Evolutionary conservation across 1,139 yeast species (phyloP).

Genomic region (Blastobotrys aristatus): DNA sequence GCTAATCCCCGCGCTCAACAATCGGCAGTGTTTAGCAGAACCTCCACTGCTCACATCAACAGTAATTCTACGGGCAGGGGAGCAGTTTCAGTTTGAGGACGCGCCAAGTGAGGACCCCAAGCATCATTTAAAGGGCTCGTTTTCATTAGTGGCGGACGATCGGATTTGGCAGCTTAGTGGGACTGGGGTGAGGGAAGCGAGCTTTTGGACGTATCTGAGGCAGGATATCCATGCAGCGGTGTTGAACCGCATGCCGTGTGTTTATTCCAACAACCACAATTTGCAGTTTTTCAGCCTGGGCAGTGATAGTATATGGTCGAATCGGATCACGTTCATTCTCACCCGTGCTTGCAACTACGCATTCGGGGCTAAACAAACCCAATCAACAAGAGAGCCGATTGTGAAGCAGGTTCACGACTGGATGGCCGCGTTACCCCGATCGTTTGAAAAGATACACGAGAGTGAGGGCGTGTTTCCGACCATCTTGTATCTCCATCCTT

Average conservation of each 20-base stretch:
- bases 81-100: constrained; percentile 8
- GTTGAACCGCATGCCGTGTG: constrained; percentile 1
- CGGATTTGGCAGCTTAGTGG: constrained; percentile 9
- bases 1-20: constrained; percentile 7
- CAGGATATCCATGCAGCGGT: constrained; percentile 8
- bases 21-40: constrained; percentile 2
- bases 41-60: constrained; percentile 6
- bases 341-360: constrained; percentile 6
- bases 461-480: background rate
- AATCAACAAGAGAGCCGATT: constrained; percentile 1
- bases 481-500: constrained; percentile 1
- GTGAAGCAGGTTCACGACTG: constrained; percentile 7
- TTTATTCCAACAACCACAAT: constrained; percentile 2
- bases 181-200: constrained; percentile 7
- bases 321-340: constrained; percentile 5
- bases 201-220: constrained; percentile 9
- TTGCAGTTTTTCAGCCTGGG: constrained; percentile 7
- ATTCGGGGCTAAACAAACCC: background rate
- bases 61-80: constrained; percentile 2
- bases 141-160: constrained; percentile 3
- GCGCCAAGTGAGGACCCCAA: constrained; percentile 4
- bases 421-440: background rate
- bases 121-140: constrained; percentile 6
- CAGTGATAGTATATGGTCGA: constrained; percentile 9
- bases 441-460: background rate